Evolutionary conservation across 208 protist species (phyloP), one percentile per base, ranked within the genome.

Genomic region (Naegleria lovaniensis): DNA sequence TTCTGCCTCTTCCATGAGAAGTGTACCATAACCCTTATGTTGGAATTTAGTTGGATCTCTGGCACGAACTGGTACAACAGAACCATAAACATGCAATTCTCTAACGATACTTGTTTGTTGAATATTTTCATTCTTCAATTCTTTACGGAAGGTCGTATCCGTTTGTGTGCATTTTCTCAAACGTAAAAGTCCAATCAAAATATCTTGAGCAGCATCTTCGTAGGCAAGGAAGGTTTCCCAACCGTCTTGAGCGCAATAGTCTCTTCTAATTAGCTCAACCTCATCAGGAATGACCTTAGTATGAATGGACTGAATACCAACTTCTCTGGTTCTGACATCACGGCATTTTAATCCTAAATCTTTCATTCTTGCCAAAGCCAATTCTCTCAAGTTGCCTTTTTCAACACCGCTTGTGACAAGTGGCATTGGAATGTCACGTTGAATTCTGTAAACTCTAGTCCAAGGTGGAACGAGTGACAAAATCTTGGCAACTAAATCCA

Each of bases 341-440:
- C 95, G 92, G 90, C 97, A 99, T 16, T 92, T 93, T 29, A 94
- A 93, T 15, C 98, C 98, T 33, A 97, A 92, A 83, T 97, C 94
- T 29, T 92, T 89, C 94, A 99, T 96, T 87, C 96, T 95, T 39
- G 93, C 84, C 1, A 98, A 95, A 15, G 98, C 96, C 1, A 98
- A 93, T 94, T 99, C 97, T 19, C 99, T 95, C 51, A 99, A 93
- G 94, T 99, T 99, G 25, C 98, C 97, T 55, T 97, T 95, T 91
- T 99, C 98, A 13, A 99, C 97, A 59, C 98, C 98, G 22, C 94
- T 95, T 0, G 98, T 94, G 11, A 99, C 98, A 89, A 99, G 97
- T 58, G 99, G 98, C 91, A 99, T 97, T 25, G 99, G 99, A 87
- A 99, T 99, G 94, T 99, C 99, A 51, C 98, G 94, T 79, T 99